Evolutionary conservation across 495 filamentous ascomycete genomes (phyloP), one percentile per base, ranked within the genome.

Genomic region (Trichoderma virens): DNA sequence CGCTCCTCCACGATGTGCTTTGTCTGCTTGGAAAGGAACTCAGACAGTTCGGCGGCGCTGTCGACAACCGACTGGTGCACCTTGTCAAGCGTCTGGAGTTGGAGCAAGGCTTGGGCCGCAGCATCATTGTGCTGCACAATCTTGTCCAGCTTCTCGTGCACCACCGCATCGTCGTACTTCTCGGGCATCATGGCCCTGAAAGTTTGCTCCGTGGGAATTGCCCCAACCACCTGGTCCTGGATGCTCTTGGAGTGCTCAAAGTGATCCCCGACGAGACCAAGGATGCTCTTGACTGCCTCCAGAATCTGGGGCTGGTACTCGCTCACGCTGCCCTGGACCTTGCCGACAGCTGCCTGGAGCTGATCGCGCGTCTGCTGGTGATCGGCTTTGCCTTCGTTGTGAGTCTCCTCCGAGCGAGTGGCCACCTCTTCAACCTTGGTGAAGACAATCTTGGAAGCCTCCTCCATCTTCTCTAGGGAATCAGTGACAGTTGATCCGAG

Each of bases 221-320:
- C 80, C 56, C 80, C 73, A 27, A 80, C 77, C 34, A 84, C 83
- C 65, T 83, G 80, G 66, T 84, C 79, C 60, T 87, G 77, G 60
- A 84, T 78, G 3, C 76, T 72, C 70, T 85, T 85, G 14, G 86
- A 82, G 67, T 87, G 83, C 66, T 94, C 88, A 70, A 87, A 95
- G 68, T 97, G 92, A 71, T 93, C 84, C 14, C 83, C 87, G 38
- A 95, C 88, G 60, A 93, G 79, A 20, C 81, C 75, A n/a, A 93
- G 79, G n/a, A 96, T 86, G 68, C 94, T 88, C 66, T 91, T 87
- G 56, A 97, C 82, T 0, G 88, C 84, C 32, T 92, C 86, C 32
- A 96, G 78, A 62, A 96, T 88, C 72, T 92, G 89, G 4, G 93
- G 93, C 63, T 96, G 86, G 72, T 88, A 90, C 71, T 96, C 91